Percentiles rank a stretch among this genome's conserved stretches.
Evolutionary conservation across 257 asterid genomes (phyloP).

Genomic region (Solanum sparsipilum): DNA sequence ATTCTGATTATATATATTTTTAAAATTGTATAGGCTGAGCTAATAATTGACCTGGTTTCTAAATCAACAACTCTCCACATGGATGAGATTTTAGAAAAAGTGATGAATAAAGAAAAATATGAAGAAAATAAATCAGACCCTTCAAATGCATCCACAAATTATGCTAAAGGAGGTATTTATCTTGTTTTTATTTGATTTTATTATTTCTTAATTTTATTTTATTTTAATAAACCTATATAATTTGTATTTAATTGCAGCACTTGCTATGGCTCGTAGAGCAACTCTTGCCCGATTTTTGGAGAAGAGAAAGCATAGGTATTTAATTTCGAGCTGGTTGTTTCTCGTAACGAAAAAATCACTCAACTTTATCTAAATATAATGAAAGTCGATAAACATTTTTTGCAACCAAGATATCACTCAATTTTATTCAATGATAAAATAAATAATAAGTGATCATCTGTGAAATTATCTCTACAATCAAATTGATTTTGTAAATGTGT

Average conservation of each 20-base stretch:
- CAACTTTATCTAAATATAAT: background rate
- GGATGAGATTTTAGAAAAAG: background rate
- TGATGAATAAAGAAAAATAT: background rate
- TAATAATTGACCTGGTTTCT: background rate
- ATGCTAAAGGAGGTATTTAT: conserved; percentile 7
- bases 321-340: background rate
- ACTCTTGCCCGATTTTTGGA: conserved; percentile 55
- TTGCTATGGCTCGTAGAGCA: conserved; percentile 55
- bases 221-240: background rate
- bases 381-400: background rate
- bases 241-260: conserved; percentile 12
- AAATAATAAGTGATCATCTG: background rate
- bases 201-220: background rate
- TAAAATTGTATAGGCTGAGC: conserved; percentile 9
- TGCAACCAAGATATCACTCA: background rate
- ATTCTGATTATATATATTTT: background rate
- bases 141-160: background rate
- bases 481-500: background rate
- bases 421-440: background rate
- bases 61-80: background rate
- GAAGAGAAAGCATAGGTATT: conserved; percentile 38
- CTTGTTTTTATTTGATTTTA: background rate
- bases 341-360: background rate
- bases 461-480: background rate
- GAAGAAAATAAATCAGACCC: background rate